Evolutionary conservation across 2,329 filamentous ascomycete species (phyloP).

Genomic region (Epichloe elymi): DNA sequence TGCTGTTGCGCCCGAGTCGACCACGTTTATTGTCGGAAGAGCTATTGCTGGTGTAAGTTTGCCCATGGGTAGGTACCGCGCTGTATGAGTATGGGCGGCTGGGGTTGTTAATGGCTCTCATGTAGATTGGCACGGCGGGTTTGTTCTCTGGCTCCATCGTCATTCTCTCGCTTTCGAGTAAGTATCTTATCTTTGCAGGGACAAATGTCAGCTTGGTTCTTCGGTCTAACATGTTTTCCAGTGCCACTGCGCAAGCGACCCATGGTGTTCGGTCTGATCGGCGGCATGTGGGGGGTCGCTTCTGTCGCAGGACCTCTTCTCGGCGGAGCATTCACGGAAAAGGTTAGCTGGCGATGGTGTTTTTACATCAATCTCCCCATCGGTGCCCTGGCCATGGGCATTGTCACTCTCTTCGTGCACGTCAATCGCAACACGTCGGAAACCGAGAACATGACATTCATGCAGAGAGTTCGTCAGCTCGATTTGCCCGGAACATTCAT

Average conservation of each 20-base stretch:
- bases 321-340: constrained; percentile 36
- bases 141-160: constrained; percentile 37
- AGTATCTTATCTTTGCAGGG: constrained; percentile 6
- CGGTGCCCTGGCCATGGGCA: constrained; percentile 31
- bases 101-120: not conserved
- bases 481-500: constrained; percentile 36
- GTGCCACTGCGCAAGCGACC: constrained; percentile 42
- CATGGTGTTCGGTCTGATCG: constrained; percentile 40
- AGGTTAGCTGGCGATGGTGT: constrained; percentile 39
- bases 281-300: constrained; percentile 42
- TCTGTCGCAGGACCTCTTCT: constrained; percentile 36
- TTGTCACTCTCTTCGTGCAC: constrained; percentile 34
- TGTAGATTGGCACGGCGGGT: constrained; percentile 33
- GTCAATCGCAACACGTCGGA: constrained; percentile 24
- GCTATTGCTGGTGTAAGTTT: constrained; percentile 31
- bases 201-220: not conserved
- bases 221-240: constrained; percentile 6
- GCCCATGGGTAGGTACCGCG: not conserved
- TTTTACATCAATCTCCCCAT: constrained; percentile 36
- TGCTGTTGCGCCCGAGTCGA: constrained; percentile 31
- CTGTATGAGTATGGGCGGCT: not conserved
- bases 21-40: constrained; percentile 37
- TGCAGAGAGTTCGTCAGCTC: constrained; percentile 28
- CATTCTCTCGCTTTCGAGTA: constrained; percentile 22
- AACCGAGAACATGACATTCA: constrained; percentile 18